Evolutionary conservation across 2,329 filamentous ascomycete species (phyloP).

Genomic region (Diplodia sapinea): DNA sequence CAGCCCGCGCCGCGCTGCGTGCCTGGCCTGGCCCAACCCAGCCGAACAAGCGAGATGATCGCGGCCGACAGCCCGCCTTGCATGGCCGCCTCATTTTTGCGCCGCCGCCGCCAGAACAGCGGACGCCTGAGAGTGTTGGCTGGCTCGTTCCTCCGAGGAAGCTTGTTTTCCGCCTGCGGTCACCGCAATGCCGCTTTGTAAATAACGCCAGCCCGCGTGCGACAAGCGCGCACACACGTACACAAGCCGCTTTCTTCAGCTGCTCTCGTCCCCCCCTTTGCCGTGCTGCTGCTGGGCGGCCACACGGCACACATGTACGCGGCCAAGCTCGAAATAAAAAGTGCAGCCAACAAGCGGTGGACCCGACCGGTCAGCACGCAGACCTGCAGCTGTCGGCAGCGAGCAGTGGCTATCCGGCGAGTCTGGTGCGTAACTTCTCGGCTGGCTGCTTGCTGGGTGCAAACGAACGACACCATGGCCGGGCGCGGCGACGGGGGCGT

Average conservation of each 20-base stretch:
- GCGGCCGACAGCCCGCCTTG: slow-evolving; percentile 25
- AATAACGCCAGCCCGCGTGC: slow-evolving; percentile 20
- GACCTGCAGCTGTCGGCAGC: background rate
- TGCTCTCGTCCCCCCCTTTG: background rate
- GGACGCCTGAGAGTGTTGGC: background rate
- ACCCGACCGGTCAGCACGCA: slow-evolving; percentile 7
- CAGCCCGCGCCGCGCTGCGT: slow-evolving; percentile 16
- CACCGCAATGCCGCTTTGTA: background rate
- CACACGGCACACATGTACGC: background rate
- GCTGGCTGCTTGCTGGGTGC: slow-evolving; percentile 16
- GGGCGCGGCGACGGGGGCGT: background rate
- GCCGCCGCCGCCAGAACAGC: background rate
- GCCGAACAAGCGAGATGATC: slow-evolving; percentile 23
- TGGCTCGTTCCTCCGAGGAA: slow-evolving; percentile 7
- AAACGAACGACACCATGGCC: slow-evolving; percentile 1
- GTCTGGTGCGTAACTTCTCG: slow-evolving; percentile 8
- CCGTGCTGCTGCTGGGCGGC: background rate
- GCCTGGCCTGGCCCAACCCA: background rate
- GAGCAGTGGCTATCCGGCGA: slow-evolving; percentile 5
- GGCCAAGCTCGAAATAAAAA: background rate
- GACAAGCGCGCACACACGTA: background rate
- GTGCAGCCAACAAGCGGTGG: background rate
- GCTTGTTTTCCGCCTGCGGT: slow-evolving; percentile 20
- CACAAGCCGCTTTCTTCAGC: background rate
- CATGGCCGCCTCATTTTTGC: slow-evolving; percentile 29